These are phyloP conservation scores for Gossypium davidsonii DNA, from an alignment of 441 rosid genomes.

Conservation along the genomic window DNA sequence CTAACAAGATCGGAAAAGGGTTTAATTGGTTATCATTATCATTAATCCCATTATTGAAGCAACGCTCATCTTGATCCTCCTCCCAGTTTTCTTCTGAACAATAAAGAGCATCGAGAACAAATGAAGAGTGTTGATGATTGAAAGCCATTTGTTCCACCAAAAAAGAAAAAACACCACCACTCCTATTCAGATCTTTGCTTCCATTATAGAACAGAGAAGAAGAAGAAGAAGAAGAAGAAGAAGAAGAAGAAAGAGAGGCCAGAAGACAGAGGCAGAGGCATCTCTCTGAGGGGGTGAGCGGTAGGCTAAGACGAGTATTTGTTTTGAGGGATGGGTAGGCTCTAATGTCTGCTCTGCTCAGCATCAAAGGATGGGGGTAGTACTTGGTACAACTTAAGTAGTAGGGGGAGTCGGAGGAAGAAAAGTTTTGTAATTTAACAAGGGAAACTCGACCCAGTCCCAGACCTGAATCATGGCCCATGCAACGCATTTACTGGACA, in stretches of 20 bases:
- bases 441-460: not conserved
- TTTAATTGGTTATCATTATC: not conserved
- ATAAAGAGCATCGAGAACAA: conserved; percentile 38
- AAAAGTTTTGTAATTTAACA: not conserved
- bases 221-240: not conserved
- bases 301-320: conserved; percentile 11
- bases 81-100: conserved; percentile 53
- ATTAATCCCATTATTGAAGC: conserved; percentile 3
- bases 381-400: not conserved
- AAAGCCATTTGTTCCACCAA: conserved; percentile 42
- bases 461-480: conserved; percentile 36
- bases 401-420: not conserved
- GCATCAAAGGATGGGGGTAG: not conserved
- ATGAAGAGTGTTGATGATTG: conserved; percentile 18
- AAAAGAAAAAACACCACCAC: conserved; percentile 23
- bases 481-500: conserved; percentile 31
- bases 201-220: conserved; percentile 27
- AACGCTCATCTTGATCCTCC: conserved; percentile 21
- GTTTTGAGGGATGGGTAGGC: not conserved
- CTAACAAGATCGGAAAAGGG: conserved; percentile 22
- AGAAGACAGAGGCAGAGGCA: conserved; percentile 18
- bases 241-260: conserved; percentile 17
- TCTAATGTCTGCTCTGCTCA: not conserved
- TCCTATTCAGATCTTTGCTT: conserved; percentile 23
- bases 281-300: conserved; percentile 10